phyloP scores from a whole-genome alignment of 257 asterid genomes.

The Echites panduratus region DNA sequence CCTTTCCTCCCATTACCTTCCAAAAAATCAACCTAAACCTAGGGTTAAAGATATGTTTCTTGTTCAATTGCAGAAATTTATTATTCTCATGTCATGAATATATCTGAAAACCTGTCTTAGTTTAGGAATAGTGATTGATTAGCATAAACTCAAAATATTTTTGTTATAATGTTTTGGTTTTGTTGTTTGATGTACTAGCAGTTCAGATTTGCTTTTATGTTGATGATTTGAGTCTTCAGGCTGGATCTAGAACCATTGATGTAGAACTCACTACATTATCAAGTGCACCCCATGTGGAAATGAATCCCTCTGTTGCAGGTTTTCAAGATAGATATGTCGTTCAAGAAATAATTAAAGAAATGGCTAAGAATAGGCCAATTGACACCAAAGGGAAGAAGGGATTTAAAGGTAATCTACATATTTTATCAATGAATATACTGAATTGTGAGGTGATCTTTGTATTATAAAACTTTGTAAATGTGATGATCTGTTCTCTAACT shows the following conservation, averaged over 20 bases:
- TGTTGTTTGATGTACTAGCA: not conserved
- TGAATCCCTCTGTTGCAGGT: conserved; percentile 95
- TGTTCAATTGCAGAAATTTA: not conserved
- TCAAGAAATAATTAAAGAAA: conserved; percentile 94
- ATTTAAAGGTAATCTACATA: conserved; percentile 60
- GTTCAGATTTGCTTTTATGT: conserved; percentile 15
- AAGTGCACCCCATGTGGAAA: conserved; percentile 82
- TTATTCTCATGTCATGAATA: not conserved
- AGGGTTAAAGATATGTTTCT: not conserved
- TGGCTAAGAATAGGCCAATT: conserved; percentile 94
- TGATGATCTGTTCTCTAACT: not conserved
- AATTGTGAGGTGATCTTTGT: not conserved
- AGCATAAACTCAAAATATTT: not conserved
- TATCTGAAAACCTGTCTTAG: not conserved
- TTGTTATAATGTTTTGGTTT: not conserved
- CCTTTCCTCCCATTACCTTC: not conserved
- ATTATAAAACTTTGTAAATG: not conserved
- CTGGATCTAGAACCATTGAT: conserved; percentile 76
- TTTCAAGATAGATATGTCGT: conserved; percentile 93
- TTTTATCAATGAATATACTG: not conserved
- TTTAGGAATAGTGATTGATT: not conserved
- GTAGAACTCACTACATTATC: conserved; percentile 86
- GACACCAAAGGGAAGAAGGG: conserved; percentile 88
- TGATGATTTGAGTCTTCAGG: conserved; percentile 44
- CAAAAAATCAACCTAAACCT: too few relatives aligned